These are phyloP conservation scores for Saccharomyces hybrid DNA, from an alignment of 1,139 yeast species.

Conservation along the genomic window DNA sequence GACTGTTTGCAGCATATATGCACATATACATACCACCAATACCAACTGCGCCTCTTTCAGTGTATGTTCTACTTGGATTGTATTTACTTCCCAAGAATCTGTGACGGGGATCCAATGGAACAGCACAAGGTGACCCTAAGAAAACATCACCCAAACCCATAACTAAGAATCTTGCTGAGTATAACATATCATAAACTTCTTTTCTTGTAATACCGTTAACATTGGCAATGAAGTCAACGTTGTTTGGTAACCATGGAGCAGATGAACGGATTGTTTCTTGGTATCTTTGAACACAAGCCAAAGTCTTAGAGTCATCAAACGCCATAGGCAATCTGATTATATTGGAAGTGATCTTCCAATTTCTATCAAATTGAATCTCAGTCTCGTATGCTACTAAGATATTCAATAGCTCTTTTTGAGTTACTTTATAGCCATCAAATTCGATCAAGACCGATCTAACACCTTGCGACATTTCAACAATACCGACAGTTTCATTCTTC, in stretches of 20 bases:
- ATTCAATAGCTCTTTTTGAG: slow-evolving; percentile 55
- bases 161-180: slow-evolving; percentile 83
- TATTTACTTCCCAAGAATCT: slow-evolving; percentile 87
- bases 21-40: slow-evolving; percentile 99
- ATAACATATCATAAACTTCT: slow-evolving; percentile 75
- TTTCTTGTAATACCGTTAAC: slow-evolving; percentile 74
- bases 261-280: slow-evolving; percentile 85
- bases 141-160: slow-evolving; percentile 96
- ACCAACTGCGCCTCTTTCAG: slow-evolving; percentile 96
- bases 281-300: slow-evolving; percentile 84
- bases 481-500: slow-evolving; percentile 60
- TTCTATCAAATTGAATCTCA: slow-evolving; percentile 61
- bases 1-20: slow-evolving; percentile 95
- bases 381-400: slow-evolving; percentile 67
- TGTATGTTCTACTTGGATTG: slow-evolving; percentile 91
- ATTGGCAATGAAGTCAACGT: slow-evolving; percentile 87
- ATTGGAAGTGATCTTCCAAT: slow-evolving; percentile 83
- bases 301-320: slow-evolving; percentile 82
- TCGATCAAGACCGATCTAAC: slow-evolving; percentile 90
- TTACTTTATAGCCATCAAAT: slow-evolving; percentile 52
- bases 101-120: slow-evolving; percentile 94
- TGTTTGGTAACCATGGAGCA: slow-evolving; percentile 98
- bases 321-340: slow-evolving; percentile 88
- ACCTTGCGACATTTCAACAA: slow-evolving; percentile 94
- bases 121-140: slow-evolving; percentile 97